phyloP scores from a whole-genome alignment of 768 basidiomycete genomes.

The Rhizopogon vulgaris region DNA sequence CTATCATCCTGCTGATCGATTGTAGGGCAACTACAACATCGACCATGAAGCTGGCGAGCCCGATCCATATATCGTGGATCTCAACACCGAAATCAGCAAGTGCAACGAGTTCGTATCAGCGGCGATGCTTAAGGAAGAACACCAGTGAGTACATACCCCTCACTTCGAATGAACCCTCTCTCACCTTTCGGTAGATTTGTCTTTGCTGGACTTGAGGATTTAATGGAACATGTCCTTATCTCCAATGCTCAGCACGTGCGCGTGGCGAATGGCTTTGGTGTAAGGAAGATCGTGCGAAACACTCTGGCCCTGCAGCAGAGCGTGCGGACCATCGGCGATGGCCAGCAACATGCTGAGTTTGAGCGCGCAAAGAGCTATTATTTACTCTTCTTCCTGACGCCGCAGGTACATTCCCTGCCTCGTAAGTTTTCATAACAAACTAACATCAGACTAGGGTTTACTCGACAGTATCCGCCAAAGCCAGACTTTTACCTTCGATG shows the following conservation, averaged over 20 bases:
- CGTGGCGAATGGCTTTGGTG: conserved; percentile 64
- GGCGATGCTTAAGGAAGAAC: conserved; percentile 57
- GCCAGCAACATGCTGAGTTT: conserved; percentile 59
- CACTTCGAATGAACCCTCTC: background rate
- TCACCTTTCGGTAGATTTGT: conserved; percentile 57
- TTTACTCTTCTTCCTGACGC: conserved; percentile 65
- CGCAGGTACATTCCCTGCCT: conserved; percentile 45
- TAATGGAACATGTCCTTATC: conserved; percentile 83
- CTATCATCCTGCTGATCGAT: conserved; percentile 4
- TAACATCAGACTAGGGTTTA: conserved; percentile 52
- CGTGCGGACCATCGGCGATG: conserved; percentile 68
- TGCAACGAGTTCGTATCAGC: conserved; percentile 65
- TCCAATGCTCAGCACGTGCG: conserved; percentile 66
- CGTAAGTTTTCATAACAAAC: conserved; percentile 1
- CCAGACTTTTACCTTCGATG: conserved; percentile 77
- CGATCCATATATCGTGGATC: conserved; percentile 80
- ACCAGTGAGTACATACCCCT: conserved; percentile 44
- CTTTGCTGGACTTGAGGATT: conserved; percentile 76
- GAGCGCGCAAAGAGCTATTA: conserved; percentile 77
- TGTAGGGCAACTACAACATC: conserved; percentile 78
- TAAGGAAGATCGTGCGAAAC: conserved; percentile 84
- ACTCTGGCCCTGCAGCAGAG: conserved; percentile 90
- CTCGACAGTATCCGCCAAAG: conserved; percentile 60
- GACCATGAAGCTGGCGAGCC: conserved; percentile 86
- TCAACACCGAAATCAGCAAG: conserved; percentile 73